phyloP scores from a whole-genome alignment of 495 filamentous ascomycete genomes.

The Neurospora sublineolata region DNA sequence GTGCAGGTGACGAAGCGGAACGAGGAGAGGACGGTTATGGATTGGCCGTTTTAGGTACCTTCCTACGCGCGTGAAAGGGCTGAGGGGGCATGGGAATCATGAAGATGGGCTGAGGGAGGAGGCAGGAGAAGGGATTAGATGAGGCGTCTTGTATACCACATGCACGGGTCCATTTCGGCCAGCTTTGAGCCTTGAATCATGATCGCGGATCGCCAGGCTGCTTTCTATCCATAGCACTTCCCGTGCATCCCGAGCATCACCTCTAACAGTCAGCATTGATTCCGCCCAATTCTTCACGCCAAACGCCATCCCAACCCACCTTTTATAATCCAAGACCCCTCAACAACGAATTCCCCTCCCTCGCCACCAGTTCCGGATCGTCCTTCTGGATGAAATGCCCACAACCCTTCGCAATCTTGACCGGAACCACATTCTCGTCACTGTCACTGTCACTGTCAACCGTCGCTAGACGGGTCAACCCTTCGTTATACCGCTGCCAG shows the following conservation, averaged over 20 bases:
- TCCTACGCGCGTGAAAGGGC: neutral
- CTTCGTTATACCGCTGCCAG: constrained; percentile 48
- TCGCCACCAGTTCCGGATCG: constrained; percentile 44
- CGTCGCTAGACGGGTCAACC: constrained; percentile 29
- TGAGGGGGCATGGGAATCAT: too few species aligned
- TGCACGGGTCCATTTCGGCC: too few species aligned
- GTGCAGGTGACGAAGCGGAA: constrained; percentile 49
- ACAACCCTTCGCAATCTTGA: constrained; percentile 40
- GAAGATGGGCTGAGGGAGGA: too few species aligned
- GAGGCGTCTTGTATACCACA: too few species aligned
- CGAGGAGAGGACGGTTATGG: constrained; percentile 45
- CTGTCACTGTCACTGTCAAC: neutral
- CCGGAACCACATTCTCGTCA: constrained; percentile 30
- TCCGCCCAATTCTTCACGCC: neutral
- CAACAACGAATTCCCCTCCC: constrained; percentile 33
- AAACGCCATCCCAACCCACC: neutral
- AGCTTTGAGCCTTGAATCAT: too few species aligned
- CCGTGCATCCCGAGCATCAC: too few species aligned
- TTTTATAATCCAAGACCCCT: neutral
- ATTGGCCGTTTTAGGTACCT: constrained; percentile 19
- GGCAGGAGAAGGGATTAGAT: too few species aligned
- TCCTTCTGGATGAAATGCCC: constrained; percentile 56
- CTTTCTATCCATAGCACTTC: too few species aligned
- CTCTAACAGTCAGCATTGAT: too few species aligned
- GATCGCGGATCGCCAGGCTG: too few species aligned